phyloP scores from a whole-genome alignment of 192 early-diverging fungal genomes.

The Oehlia diaphana region DNA sequence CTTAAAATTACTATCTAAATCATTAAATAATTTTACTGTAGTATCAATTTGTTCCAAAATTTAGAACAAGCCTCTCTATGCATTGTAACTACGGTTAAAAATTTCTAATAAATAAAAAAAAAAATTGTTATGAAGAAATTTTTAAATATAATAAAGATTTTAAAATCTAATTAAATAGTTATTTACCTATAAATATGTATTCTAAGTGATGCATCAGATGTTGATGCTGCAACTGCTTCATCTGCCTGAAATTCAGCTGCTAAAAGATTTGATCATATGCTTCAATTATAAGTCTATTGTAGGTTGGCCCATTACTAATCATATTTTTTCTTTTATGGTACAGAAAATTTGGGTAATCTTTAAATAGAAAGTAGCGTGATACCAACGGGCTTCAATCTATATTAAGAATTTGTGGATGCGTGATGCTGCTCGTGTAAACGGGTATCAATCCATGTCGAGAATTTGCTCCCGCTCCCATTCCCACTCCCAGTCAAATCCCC shows the following conservation, averaged over 20 bases:
- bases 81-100: constrained; percentile 54
- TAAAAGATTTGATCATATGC: too few species aligned
- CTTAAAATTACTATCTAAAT: constrained; percentile 68
- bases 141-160: background rate
- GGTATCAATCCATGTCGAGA: too few species aligned
- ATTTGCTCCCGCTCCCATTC: too few species aligned
- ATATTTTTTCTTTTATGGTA: too few species aligned
- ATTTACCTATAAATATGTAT: constrained; percentile 67
- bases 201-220: constrained; percentile 38
- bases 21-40: constrained; percentile 57
- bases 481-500: too few species aligned
- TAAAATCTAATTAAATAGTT: background rate
- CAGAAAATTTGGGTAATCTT: too few species aligned
- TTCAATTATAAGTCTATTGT: too few species aligned
- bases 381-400: too few species aligned
- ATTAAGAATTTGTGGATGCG: too few species aligned
- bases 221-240: constrained; percentile 25
- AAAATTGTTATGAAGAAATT: background rate
- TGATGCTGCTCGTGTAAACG: too few species aligned
- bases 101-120: constrained; percentile 40
- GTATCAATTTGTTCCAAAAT: constrained; percentile 63
- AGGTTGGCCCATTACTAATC: too few species aligned
- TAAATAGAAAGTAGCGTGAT: too few species aligned
- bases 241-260: constrained; percentile 31
- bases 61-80: constrained; percentile 68